These are phyloP conservation scores for Inga leiocalycina DNA, from an alignment of 306 rosid species.

Conservation along the genomic window DNA sequence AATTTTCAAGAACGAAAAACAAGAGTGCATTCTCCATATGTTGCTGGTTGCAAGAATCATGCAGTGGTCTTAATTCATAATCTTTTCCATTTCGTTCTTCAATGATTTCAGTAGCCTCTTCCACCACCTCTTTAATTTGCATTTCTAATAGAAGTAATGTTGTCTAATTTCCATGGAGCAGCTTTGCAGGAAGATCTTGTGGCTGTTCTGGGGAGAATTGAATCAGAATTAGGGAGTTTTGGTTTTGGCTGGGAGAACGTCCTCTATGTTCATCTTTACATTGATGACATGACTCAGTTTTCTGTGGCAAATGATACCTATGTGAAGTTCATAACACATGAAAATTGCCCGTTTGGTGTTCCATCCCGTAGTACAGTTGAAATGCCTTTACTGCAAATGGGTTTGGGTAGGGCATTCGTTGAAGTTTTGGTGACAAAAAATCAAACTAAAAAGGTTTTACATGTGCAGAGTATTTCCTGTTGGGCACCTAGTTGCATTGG, in stretches of 20 bases:
- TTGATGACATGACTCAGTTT: constrained; percentile 83
- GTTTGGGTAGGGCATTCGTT: constrained; percentile 70
- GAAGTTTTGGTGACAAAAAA: constrained; percentile 82
- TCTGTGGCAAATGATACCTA: constrained; percentile 80
- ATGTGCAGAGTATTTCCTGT: constrained; percentile 89
- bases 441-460: constrained; percentile 82
- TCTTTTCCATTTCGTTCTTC: constrained; percentile 17
- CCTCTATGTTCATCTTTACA: constrained; percentile 85
- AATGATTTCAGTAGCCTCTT: constrained; percentile 20
- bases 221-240: constrained; percentile 53
- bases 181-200: constrained; percentile 77
- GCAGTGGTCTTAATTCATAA: constrained; percentile 36
- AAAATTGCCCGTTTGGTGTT: constrained; percentile 85
- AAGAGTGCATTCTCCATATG: constrained; percentile 63
- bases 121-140: constrained; percentile 24
- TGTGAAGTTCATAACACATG: constrained; percentile 76
- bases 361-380: constrained; percentile 98
- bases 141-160: constrained; percentile 9
- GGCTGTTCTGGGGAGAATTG: constrained; percentile 67
- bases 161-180: constrained; percentile 42
- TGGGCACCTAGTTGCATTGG: constrained; percentile 99
- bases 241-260: constrained; percentile 88
- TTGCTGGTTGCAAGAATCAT: constrained; percentile 83
- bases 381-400: constrained; percentile 69
- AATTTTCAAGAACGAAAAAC: constrained; percentile 69